Evolutionary conservation across 352 stramenopile genomes (phyloP).

Genomic region (Globisporangium acanthophoron): DNA sequence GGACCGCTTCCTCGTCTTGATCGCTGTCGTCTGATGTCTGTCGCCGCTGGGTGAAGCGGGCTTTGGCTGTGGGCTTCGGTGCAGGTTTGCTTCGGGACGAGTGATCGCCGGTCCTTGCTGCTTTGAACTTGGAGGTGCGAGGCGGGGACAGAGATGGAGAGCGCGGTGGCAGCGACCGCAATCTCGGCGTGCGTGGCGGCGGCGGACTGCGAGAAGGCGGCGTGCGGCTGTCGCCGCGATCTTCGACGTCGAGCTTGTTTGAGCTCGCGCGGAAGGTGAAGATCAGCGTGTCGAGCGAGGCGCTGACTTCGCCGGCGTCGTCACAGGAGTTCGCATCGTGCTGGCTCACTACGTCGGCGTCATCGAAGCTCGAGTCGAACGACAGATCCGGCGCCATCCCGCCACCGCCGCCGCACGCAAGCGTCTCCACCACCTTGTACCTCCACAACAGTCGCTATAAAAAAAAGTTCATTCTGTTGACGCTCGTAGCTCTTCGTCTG

Average conservation of each 20-base stretch:
- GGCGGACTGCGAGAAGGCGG: neutral
- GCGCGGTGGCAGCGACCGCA: no score
- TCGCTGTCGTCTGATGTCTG: conserved; percentile 4
- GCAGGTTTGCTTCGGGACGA: neutral
- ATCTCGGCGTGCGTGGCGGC: no score
- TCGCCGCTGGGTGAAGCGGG: no score
- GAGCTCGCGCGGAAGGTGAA: conserved; percentile 37
- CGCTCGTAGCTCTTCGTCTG: neutral
- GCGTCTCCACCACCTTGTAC: no score
- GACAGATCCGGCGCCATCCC: conserved; percentile 20
- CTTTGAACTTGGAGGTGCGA: conserved; percentile 1
- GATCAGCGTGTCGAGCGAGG: conserved; percentile 47
- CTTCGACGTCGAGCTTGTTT: conserved; percentile 1
- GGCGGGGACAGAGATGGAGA: neutral
- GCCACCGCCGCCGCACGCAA: neutral
- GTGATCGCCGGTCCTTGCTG: neutral
- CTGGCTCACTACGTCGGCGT: conserved; percentile 1
- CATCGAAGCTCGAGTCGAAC: conserved; percentile 15
- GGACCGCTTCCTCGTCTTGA: conserved; percentile 14
- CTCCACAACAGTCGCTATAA: neutral
- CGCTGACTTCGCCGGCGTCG: conserved; percentile 3
- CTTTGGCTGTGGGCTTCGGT: no score
- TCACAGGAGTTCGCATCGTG: neutral
- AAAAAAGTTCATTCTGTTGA: no score
- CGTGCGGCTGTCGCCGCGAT: neutral